These are phyloP conservation scores for Chlorophyllum brunneum DNA, from an alignment of 768 basidiomycete genomes.

Conservation along the genomic window DNA sequence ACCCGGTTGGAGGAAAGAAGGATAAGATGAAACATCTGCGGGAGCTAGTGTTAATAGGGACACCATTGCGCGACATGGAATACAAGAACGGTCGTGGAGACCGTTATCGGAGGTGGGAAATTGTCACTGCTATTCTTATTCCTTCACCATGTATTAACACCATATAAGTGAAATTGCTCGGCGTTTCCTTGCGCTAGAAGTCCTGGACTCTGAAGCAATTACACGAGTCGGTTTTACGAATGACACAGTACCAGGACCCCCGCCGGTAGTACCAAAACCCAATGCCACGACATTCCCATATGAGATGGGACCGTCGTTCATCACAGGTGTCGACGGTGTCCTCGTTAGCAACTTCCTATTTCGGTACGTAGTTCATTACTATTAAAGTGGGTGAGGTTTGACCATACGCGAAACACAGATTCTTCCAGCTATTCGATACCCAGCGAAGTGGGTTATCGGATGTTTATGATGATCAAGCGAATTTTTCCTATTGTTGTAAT, in stretches of 20 bases:
- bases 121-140: conserved; percentile 18
- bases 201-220: conserved; percentile 82
- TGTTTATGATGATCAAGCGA: conserved; percentile 82
- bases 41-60: conserved; percentile 72
- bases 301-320: conserved; percentile 69
- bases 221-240: conserved; percentile 63
- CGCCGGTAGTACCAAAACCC: conserved; percentile 41
- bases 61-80: conserved; percentile 67
- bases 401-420: conserved; percentile 39
- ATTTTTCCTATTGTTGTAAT: conserved; percentile 87
- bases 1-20: conserved; percentile 53
- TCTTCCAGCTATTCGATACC: conserved; percentile 80
- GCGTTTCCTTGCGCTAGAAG: conserved; percentile 76
- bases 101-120: conserved; percentile 64
- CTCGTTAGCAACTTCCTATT: conserved; percentile 76
- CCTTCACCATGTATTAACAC: not conserved
- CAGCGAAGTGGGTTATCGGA: conserved; percentile 63
- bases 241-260: conserved; percentile 58
- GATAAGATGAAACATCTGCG: conserved; percentile 60
- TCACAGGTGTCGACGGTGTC: conserved; percentile 66
- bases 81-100: conserved; percentile 52
- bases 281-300: conserved; percentile 73
- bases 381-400: conserved; percentile 9
- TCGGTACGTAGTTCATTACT: conserved; percentile 45
- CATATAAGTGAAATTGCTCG: conserved; percentile 67